Evolutionary conservation across 306 rosid species (phyloP), one percentile per base, ranked within the genome.

Genomic region (Cercis canadensis): DNA sequence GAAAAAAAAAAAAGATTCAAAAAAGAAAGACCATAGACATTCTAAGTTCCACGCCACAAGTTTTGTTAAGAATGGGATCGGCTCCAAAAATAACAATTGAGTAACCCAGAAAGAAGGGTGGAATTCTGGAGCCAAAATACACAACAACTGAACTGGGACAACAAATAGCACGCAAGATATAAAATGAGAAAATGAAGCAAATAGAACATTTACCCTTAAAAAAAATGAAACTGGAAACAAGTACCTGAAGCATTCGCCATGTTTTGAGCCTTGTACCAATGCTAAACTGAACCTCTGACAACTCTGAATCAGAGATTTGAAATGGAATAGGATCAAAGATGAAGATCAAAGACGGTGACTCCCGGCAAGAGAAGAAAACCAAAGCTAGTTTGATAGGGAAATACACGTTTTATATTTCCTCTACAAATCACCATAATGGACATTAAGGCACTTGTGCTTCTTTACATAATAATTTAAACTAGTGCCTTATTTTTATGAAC

Each of bases 181-280:
- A n/a, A n/a, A n/a, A n/a, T 51, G 3, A 15, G 57, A 1, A 51
- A 51, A 13, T 13, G 2, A 15, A 15, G 1, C 57, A 51, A 7
- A 15, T 1, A 4, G 14, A 16, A 14, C 51, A 45, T n/a, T 10
- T 7, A n/a, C 6, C 16, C 16, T 12, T 2, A 8, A 45, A 5
- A 19, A 47, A 47, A 29, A 2, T 18, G 31, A 21, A 59, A 13
- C 29, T 0, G 1, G 3, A 61, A 57, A 13, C 6, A 15, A 1
- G 15, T 49, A 50, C 76, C 76, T 72, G 76, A 72, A 8, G 76
- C 69, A 11, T 69, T 72, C 11, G 76, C 76, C 76, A 72, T 72
- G 41, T 16, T 62, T 36, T 46, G 19, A n/a, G 54, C 13, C 37
- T 43, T 12, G 39, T 51, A 15, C 11, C 11, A 9, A 15, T 24